A percentile compares a stretch with the other conserved stretches of the same genome.
phyloP scores from a whole-genome alignment of 345 rosid species.

The Salix arbutifolia region DNA sequence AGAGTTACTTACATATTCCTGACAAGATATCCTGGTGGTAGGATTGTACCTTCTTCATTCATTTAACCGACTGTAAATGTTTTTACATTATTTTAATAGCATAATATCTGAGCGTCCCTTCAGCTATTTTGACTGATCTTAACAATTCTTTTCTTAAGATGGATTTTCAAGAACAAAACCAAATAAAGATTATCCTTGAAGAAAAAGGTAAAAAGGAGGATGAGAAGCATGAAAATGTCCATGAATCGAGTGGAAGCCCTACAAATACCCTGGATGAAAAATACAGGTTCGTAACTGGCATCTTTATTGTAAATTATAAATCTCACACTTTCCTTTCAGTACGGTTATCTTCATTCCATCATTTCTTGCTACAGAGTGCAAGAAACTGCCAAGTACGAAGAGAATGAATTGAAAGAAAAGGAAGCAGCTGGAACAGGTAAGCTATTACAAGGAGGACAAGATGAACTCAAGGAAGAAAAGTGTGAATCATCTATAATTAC shows the following conservation, averaged over 20 bases:
- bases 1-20: neutral
- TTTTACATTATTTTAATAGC: neutral
- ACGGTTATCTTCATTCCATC: neutral
- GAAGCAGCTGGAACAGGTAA: neutral
- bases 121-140: neutral
- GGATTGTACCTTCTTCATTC: neutral
- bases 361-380: neutral
- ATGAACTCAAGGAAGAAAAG: neutral
- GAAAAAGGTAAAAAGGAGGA: constrained; percentile 51
- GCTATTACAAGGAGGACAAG: neutral
- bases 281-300: neutral
- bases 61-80: neutral
- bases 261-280: neutral
- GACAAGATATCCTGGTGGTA: neutral
- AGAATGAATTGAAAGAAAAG: neutral
- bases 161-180: constrained; percentile 44
- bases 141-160: constrained; percentile 31
- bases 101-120: neutral
- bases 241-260: constrained; percentile 29
- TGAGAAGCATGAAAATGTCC: constrained; percentile 50
- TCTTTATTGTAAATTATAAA: neutral
- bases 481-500: neutral
- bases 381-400: neutral
- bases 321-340: neutral
- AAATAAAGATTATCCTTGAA: constrained; percentile 42